These are phyloP conservation scores for Leucaena leucocephala DNA, from an alignment of 306 rosid species.

Conservation along the genomic window DNA sequence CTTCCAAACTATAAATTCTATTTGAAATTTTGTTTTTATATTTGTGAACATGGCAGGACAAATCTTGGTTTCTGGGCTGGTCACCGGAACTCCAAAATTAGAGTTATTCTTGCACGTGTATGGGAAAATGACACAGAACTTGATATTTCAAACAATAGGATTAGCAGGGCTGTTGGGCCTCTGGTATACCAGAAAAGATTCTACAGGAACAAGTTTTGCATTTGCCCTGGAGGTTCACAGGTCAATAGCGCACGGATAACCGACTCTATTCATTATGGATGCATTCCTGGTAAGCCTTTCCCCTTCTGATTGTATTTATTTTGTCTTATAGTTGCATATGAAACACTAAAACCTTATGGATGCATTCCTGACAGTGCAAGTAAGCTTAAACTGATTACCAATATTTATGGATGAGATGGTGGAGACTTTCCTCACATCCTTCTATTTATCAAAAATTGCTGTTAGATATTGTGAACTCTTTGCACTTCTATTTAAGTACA, in stretches of 20 bases:
- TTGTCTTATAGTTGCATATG: conserved; percentile 21
- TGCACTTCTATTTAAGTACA: conserved; percentile 6
- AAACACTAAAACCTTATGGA: conserved; percentile 1
- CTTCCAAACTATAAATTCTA: conserved; percentile 17
- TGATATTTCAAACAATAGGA: conserved; percentile 86
- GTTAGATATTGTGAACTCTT: neutral
- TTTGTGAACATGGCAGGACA: conserved; percentile 65
- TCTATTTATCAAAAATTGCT: conserved; percentile 25
- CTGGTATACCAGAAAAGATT: conserved; percentile 86
- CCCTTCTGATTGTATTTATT: neutral
- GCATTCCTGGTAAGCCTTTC: conserved; percentile 80
- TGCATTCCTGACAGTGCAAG: conserved; percentile 8
- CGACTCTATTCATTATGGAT: conserved; percentile 96
- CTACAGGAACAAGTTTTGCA: conserved; percentile 82
- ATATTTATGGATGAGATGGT: conserved; percentile 17
- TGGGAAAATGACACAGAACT: conserved; percentile 99
- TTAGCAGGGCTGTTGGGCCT: conserved; percentile 83
- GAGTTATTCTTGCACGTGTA: conserved; percentile 90
- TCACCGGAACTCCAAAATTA: conserved; percentile 91
- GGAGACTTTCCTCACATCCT: conserved; percentile 18
- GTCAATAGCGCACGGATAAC: conserved; percentile 96
- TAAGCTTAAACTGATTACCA: conserved; percentile 1
- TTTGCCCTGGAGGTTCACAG: conserved; percentile 99
- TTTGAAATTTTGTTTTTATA: conserved; percentile 18
- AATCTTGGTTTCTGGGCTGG: conserved; percentile 97